phyloP scores from a whole-genome alignment of 371 early-diverging fungal species.

The Mortierella sp. region DNA sequence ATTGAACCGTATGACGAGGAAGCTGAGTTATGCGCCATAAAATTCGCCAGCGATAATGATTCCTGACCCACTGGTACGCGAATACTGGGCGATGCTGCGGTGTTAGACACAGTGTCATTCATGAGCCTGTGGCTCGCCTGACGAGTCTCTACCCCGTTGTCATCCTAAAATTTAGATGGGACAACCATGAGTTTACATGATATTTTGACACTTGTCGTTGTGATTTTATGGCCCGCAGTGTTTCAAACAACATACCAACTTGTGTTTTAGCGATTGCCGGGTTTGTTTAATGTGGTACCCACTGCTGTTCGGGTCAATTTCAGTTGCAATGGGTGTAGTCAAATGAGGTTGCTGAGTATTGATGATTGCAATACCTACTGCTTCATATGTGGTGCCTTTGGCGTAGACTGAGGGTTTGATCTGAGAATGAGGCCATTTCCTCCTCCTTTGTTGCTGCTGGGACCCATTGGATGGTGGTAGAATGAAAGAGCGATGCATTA shows the following conservation, averaged over 20 bases:
- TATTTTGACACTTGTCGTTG: not conserved
- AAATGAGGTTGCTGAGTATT: not conserved
- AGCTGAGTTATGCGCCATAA: not conserved
- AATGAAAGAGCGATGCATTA: slow-evolving; percentile 17
- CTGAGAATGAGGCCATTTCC: not conserved
- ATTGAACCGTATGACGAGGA: not conserved
- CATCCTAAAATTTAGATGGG: not conserved
- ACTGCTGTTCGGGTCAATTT: not conserved
- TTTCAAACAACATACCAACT: slow-evolving; percentile 13
- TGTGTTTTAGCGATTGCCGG: slow-evolving; percentile 21
- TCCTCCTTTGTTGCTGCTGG: slow-evolving; percentile 10
- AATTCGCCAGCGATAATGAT: not conserved
- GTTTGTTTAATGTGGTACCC: not conserved
- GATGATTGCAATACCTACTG: not conserved
- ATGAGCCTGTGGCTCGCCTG: not conserved
- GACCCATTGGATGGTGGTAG: slow-evolving; percentile 15
- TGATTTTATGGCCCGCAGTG: not conserved
- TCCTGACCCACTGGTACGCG: not conserved
- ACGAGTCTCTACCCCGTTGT: not conserved
- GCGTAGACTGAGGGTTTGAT: not conserved
- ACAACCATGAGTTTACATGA: not conserved
- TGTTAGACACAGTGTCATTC: not conserved
- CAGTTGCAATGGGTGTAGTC: not conserved
- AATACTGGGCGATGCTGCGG: not conserved
- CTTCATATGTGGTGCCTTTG: not conserved